A percentile compares a stretch with the other conserved stretches of the same genome.
phyloP scores from a whole-genome alignment of 2,329 filamentous ascomycete species.

The Parastagonospora avenae region DNA sequence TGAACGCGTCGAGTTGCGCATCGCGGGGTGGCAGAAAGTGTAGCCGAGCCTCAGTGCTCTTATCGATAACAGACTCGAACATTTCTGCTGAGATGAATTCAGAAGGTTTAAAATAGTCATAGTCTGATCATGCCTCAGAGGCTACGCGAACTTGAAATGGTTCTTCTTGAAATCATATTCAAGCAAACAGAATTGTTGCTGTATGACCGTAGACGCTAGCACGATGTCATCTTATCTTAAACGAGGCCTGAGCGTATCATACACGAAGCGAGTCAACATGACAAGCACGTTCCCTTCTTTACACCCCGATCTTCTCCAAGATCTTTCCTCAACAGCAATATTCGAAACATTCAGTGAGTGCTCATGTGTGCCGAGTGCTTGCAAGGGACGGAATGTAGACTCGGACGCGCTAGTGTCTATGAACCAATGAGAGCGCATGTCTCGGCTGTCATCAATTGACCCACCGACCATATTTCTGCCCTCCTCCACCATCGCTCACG shows the following conservation, averaged over 20 bases:
- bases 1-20: constrained; percentile 15
- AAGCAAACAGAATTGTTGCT: no score
- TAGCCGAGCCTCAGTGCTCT: constrained; percentile 11
- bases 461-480: constrained; percentile 17
- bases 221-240: neutral
- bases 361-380: neutral
- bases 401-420: neutral
- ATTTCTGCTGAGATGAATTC: neutral
- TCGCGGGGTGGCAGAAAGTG: constrained; percentile 25
- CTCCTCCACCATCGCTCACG: constrained; percentile 16
- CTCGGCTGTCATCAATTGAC: constrained; percentile 25
- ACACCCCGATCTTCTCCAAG: neutral
- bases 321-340: neutral
- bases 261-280: no score
- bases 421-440: constrained; percentile 23
- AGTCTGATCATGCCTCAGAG: neutral
- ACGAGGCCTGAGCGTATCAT: neutral
- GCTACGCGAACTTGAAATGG: no score
- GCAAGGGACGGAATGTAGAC: neutral
- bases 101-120: no score
- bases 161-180: no score
- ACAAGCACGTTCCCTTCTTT: no score
- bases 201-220: neutral
- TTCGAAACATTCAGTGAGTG: neutral
- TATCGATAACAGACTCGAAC: constrained; percentile 21